Evolutionary conservation across 2,329 filamentous ascomycete species (phyloP).

Genomic region (Hypocrella siamensis): DNA sequence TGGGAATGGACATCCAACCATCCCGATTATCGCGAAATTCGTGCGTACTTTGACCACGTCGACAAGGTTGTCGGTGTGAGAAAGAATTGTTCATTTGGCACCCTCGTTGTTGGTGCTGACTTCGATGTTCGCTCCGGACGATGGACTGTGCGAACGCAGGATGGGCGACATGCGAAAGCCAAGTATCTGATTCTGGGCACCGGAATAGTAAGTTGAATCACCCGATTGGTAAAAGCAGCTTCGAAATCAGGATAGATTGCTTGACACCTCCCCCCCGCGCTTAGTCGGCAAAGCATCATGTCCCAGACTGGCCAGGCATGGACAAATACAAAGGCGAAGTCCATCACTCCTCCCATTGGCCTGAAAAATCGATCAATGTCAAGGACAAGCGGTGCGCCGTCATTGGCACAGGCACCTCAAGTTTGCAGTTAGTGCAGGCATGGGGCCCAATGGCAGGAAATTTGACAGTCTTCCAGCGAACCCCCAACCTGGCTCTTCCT

Average conservation of each 20-base stretch:
- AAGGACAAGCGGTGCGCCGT: constrained; percentile 43
- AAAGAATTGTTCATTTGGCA: constrained; percentile 42
- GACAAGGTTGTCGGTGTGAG: constrained; percentile 37
- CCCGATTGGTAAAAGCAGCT: too few relatives aligned
- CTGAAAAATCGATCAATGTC: constrained; percentile 37
- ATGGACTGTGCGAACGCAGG: constrained; percentile 33
- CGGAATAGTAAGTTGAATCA: constrained; percentile 28
- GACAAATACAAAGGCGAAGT: constrained; percentile 43
- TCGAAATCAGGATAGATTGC: too few relatives aligned
- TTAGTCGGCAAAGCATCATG: constrained; percentile 37
- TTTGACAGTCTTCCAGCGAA: constrained; percentile 48
- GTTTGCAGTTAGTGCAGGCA: constrained; percentile 48
- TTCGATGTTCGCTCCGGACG: constrained; percentile 30
- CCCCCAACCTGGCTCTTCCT: constrained; percentile 48
- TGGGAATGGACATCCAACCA: constrained; percentile 43
- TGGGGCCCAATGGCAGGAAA: constrained; percentile 34
- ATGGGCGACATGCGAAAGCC: constrained; percentile 31
- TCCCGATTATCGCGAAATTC: constrained; percentile 33
- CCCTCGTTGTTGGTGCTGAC: constrained; percentile 32
- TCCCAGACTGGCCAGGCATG: constrained; percentile 43
- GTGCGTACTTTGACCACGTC: constrained; percentile 42
- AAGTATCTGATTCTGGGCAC: constrained; percentile 37
- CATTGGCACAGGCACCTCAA: constrained; percentile 49
- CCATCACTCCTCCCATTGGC: constrained; percentile 47
- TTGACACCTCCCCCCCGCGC: neutral